These are phyloP conservation scores for Gillenia trifoliata DNA, from an alignment of 306 rosid species.

Conservation along the genomic window DNA sequence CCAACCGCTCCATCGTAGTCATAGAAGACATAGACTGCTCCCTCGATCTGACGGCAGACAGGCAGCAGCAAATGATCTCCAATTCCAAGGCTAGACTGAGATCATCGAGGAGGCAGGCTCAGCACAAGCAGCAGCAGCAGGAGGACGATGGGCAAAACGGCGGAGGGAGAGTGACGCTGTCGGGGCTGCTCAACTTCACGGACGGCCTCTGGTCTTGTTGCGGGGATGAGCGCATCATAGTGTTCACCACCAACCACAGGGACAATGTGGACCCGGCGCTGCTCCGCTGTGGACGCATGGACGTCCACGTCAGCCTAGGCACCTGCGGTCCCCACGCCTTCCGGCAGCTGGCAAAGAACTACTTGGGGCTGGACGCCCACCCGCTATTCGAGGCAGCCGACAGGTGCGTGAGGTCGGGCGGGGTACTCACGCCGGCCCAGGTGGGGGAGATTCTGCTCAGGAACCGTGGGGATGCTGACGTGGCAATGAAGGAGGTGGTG, in stretches of 20 bases:
- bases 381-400: constrained; percentile 55
- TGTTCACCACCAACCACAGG: constrained; percentile 69
- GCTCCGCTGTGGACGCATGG: constrained; percentile 84
- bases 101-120: background rate
- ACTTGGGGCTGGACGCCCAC: constrained; percentile 53
- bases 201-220: constrained; percentile 91
- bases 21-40: constrained; percentile 88
- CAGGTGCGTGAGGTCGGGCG: constrained; percentile 54
- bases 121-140: background rate
- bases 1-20: constrained; percentile 76
- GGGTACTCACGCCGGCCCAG: constrained; percentile 82
- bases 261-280: constrained; percentile 79
- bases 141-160: constrained; percentile 16
- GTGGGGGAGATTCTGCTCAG: constrained; percentile 70
- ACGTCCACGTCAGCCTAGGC: constrained; percentile 75
- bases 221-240: constrained; percentile 76
- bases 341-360: constrained; percentile 48
- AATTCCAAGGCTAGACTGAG: background rate
- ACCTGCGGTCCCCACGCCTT: constrained; percentile 75
- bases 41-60: constrained; percentile 67
- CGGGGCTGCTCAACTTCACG: constrained; percentile 76
- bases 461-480: constrained; percentile 48
- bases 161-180: constrained; percentile 59
- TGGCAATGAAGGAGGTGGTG: constrained; percentile 68
- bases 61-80: constrained; percentile 6